Conservation (phyloP, 108 stramenopile genomes). For the Cyclostephanos tholiformis region DNA sequence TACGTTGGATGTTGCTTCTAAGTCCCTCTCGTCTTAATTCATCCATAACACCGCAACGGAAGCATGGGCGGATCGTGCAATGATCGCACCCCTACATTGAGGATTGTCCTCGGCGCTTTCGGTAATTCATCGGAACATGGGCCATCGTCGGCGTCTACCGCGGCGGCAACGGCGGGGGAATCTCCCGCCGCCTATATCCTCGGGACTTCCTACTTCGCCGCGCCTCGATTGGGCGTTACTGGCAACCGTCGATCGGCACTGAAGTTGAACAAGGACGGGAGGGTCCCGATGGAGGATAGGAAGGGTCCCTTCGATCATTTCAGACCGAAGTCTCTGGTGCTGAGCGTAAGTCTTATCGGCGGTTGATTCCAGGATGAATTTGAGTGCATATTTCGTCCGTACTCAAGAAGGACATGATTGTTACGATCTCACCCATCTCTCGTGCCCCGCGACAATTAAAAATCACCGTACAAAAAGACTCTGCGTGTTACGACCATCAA, state of each 20-base stretch:
- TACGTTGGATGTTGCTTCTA: no score
- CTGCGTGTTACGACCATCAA: conserved; percentile 43
- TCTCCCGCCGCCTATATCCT: conserved; percentile 29
- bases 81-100: conserved; percentile 18
- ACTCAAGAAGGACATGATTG: not conserved
- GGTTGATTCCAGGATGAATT: not conserved
- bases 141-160: not conserved
- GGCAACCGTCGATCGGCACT: conserved; percentile 7
- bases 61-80: conserved; percentile 14
- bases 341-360: conserved; percentile 35
- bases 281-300: conserved; percentile 51
- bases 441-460: not conserved
- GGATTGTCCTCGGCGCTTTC: conserved; percentile 36
- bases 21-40: no score
- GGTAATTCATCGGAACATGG: not conserved
- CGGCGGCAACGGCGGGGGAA: not conserved
- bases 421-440: not conserved
- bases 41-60: not conserved
- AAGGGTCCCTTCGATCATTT: conserved; percentile 43
- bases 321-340: conserved; percentile 27
- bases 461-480: conserved; percentile 13
- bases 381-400: not conserved
- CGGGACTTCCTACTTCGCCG: conserved; percentile 40
- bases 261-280: conserved; percentile 44
- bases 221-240: conserved; percentile 2